A percentile compares a stretch with the other conserved stretches of the same genome.
Conservation (phyloP, 2,329 filamentous ascomycete genomes). For the Teratosphaeria pseudoeucalypti region DNA sequence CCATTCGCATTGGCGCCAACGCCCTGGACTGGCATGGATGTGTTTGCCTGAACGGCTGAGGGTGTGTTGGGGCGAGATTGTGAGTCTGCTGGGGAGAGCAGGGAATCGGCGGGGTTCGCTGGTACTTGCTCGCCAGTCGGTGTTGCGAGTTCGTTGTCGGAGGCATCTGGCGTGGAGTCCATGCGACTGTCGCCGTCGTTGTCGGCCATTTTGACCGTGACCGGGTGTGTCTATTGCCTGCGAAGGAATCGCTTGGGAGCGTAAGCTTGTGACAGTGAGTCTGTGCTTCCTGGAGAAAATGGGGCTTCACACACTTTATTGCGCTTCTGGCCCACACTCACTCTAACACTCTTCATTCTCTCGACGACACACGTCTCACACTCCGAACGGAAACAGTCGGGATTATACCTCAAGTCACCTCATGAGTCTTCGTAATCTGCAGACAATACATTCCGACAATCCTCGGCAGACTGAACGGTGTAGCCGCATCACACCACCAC, state of each 20-base stretch:
- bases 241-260: not conserved
- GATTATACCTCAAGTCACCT: not conserved
- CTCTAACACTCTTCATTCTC: not conserved
- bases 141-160: conserved; percentile 21
- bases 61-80: not conserved
- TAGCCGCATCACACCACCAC: not conserved
- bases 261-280: not conserved
- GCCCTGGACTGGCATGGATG: not conserved
- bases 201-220: conserved; percentile 29
- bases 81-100: not conserved
- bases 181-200: conserved; percentile 47
- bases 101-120: conserved; percentile 45
- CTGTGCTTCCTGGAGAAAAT: not conserved
- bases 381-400: not conserved
- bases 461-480: not conserved
- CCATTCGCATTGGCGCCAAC: conserved; percentile 27
- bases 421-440: not conserved
- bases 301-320: not conserved
- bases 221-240: not conserved
- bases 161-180: conserved; percentile 35
- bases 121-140: conserved; percentile 25
- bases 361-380: not conserved
- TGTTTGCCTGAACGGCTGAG: not conserved
- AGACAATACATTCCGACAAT: not conserved
- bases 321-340: not conserved